A percentile compares a stretch with the other conserved stretches of the same genome.
These are phyloP conservation scores for Nepenthes gracilis DNA, from an alignment of 148 eudicot species.

Conservation along the genomic window DNA sequence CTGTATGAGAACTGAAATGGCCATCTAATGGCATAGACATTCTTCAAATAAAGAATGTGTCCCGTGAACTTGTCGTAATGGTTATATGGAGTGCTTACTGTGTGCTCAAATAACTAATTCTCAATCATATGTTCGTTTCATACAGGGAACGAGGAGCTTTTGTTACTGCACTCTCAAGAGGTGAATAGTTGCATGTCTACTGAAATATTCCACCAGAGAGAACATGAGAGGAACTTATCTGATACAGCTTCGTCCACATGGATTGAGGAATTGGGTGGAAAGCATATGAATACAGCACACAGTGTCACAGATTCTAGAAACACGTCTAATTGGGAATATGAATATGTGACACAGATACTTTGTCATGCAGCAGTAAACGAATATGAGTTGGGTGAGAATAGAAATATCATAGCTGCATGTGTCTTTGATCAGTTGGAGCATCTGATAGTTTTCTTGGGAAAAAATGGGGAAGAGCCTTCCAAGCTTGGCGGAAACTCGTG, in stretches of 20 bases:
- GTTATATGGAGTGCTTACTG: background rate
- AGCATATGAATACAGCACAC: slow-evolving; percentile 9
- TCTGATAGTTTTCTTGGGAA: slow-evolving; percentile 21
- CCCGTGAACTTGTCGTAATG: background rate
- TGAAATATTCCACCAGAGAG: slow-evolving; percentile 22
- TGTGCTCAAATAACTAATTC: background rate
- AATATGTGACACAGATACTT: slow-evolving; percentile 45
- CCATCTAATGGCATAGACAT: no score
- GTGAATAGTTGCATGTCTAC: slow-evolving; percentile 20
- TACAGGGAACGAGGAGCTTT: slow-evolving; percentile 42
- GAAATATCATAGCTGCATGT: slow-evolving; percentile 25
- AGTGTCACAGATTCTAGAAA: slow-evolving; percentile 19
- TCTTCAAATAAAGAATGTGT: no score
- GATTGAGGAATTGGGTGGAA: slow-evolving; percentile 15
- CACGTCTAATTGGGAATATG: slow-evolving; percentile 49
- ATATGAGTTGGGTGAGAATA: slow-evolving; percentile 29
- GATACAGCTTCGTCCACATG: slow-evolving; percentile 48
- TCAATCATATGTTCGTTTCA: background rate
- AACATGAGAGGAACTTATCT: slow-evolving; percentile 31
- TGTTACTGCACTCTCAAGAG: slow-evolving; percentile 27
- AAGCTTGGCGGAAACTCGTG: slow-evolving; percentile 37
- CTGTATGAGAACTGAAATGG: no score
- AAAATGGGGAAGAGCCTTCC: slow-evolving; percentile 30
- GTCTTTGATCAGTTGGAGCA: slow-evolving; percentile 58
- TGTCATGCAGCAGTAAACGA: slow-evolving; percentile 39